Conservation (phyloP, 768 basidiomycete species). For the Asterophora lycoperdoides region DNA sequence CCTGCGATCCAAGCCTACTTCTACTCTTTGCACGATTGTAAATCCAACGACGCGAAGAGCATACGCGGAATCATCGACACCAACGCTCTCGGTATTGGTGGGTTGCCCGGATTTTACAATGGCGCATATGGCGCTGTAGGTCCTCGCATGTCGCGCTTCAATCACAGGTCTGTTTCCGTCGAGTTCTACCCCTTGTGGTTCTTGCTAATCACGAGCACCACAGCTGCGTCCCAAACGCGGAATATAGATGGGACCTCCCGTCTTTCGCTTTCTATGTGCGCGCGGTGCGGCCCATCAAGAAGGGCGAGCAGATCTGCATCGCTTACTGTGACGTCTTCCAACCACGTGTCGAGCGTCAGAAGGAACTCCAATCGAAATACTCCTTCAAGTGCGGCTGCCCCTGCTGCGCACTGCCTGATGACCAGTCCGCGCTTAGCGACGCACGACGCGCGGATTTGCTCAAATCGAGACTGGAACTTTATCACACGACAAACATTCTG, state of each 20-base stretch:
- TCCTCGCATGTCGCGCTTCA: slow-evolving; percentile 6
- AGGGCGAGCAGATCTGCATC: slow-evolving; percentile 17
- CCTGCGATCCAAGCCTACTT: neutral
- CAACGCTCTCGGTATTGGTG: slow-evolving; percentile 11
- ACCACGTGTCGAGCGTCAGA: slow-evolving; percentile 10
- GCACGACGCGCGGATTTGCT: slow-evolving; percentile 11
- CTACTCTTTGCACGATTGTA: slow-evolving; percentile 13
- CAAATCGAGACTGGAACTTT: neutral
- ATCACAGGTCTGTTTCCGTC: slow-evolving; percentile 12
- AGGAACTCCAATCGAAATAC: slow-evolving; percentile 7
- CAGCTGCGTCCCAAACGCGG: slow-evolving; percentile 17
- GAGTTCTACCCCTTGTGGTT: neutral
- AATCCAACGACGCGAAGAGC: slow-evolving; percentile 1
- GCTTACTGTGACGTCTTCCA: slow-evolving; percentile 6
- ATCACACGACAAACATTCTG: neutral
- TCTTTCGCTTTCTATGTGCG: slow-evolving; percentile 4
- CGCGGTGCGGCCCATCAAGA: slow-evolving; percentile 16
- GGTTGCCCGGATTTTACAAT: slow-evolving; percentile 13
- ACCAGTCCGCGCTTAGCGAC: slow-evolving; percentile 16
- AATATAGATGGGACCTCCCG: slow-evolving; percentile 9
- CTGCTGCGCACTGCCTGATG: slow-evolving; percentile 10
- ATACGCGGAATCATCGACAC: slow-evolving; percentile 10
- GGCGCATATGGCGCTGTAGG: slow-evolving; percentile 5
- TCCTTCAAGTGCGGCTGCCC: slow-evolving; percentile 17
- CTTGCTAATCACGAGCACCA: neutral